Percentiles rank a stretch among this genome's conserved stretches.
phyloP scores from a whole-genome alignment of 371 early-diverging fungal genomes.

The Vittaforma corneae region DNA sequence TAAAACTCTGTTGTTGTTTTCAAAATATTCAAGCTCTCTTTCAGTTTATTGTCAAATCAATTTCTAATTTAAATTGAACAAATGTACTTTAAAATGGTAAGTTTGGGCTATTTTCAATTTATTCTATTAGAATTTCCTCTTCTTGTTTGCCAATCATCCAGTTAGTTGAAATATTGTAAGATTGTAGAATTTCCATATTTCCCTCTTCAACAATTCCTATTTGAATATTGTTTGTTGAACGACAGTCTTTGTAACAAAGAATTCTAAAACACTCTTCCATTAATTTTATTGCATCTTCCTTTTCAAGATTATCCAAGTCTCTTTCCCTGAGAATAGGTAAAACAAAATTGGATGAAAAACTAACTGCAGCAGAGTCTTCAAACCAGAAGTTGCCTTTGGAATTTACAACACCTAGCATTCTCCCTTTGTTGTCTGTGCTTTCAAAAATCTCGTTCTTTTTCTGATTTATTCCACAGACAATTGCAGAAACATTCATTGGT shows the following conservation, averaged over 20 bases:
- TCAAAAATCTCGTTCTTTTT: neutral
- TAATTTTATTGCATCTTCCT: constrained; percentile 76
- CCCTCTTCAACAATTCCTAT: constrained; percentile 31
- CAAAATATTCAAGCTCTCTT: too few species aligned
- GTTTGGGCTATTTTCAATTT: too few species aligned
- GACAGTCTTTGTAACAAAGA: constrained; percentile 85
- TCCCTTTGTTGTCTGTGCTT: neutral
- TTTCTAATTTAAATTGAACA: too few species aligned
- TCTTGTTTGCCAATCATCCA: constrained; percentile 66
- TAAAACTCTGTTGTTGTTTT: too few species aligned
- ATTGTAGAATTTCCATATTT: constrained; percentile 45
- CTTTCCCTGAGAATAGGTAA: constrained; percentile 73
- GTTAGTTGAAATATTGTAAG: constrained; percentile 74
- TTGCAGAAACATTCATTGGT: constrained; percentile 83
- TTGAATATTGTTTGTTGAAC: constrained; percentile 75
- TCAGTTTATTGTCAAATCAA: too few species aligned
- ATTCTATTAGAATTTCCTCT: constrained; percentile 33
- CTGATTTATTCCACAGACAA: constrained; percentile 73
- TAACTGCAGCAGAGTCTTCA: constrained; percentile 79
- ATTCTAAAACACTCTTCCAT: constrained; percentile 80
- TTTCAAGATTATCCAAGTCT: constrained; percentile 58
- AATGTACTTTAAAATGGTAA: too few species aligned
- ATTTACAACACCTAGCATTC: constrained; percentile 81
- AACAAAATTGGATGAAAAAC: constrained; percentile 83
- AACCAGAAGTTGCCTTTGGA: constrained; percentile 84